Conservation (phyloP, 2,329 filamentous ascomycete genomes). For the Sclerotinia glacialis region DNA sequence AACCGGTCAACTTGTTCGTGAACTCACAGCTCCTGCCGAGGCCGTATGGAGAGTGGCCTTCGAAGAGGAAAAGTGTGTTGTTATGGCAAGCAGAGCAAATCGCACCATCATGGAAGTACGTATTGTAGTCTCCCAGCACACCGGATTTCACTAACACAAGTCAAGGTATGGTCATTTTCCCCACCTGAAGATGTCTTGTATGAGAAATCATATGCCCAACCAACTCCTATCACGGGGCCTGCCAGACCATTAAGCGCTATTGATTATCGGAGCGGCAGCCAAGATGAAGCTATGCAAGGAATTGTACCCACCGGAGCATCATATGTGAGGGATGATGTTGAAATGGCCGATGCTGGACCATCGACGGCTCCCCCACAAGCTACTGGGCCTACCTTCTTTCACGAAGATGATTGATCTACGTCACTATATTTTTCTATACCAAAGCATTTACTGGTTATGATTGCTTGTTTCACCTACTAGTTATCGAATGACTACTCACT, state of each 20-base stretch:
- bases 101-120: constrained; percentile 97
- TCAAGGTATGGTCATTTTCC: constrained; percentile 89
- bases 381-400: constrained; percentile 37
- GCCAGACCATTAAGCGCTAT: constrained; percentile 37
- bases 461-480: background rate
- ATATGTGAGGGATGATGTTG: constrained; percentile 32
- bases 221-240: constrained; percentile 29
- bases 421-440: background rate
- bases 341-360: constrained; percentile 37
- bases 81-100: constrained; percentile 80
- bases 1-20: constrained; percentile 83
- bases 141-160: constrained; percentile 36
- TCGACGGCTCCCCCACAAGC: constrained; percentile 35
- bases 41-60: constrained; percentile 98
- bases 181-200: constrained; percentile 68
- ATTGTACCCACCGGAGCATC: constrained; percentile 26
- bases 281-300: constrained; percentile 36
- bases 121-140: constrained; percentile 23
- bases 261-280: constrained; percentile 33
- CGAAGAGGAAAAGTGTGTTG: constrained; percentile 96
- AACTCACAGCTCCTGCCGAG: constrained; percentile 87
- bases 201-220: constrained; percentile 39
- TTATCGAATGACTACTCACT: background rate
- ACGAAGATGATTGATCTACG: constrained; percentile 33
- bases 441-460: background rate